Evolutionary conservation across 768 basidiomycete species (phyloP), one percentile per base, ranked within the genome.

Genomic region (Hortiboletus flavorubellus): DNA sequence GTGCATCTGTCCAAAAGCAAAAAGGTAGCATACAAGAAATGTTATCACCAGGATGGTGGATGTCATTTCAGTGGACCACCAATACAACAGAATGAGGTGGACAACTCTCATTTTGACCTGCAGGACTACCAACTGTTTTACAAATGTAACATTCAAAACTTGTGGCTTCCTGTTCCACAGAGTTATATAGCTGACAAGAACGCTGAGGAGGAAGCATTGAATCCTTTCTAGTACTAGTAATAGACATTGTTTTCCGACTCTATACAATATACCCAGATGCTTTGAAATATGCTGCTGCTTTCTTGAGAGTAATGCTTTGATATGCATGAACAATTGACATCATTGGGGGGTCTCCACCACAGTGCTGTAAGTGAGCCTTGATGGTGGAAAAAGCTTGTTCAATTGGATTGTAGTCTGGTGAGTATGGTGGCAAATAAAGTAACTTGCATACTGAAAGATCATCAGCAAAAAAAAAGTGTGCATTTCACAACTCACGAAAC

Each of bases 401-500:
- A 2, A 50, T 51, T 1, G 16, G 73, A 38, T 74, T 71, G 10
- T 52, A 56, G 10, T 56, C n/a, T 0, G 40, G 50, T 0, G 26
- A 56, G 44, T 52, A 58, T 0, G 70, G 70, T 0, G 67, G 68
- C 1, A 73, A 51, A 43, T 55, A 71, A 18, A 68, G 59, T 6
- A 70, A 64, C 9, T 61, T 64, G 33, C 62, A 69, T 0, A 61
- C 66, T 63, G 46, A 14, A 6, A 4, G 7, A 23, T 48, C 11
- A 53, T 21, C 2, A 21, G 21, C 21, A 21, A 21, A 21, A 21
- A 21, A 16, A 29, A 7, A 30, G 6, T 6, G 31, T 21, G 3
- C 16, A 5, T 21, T 21, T 8, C 14, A 0, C 1, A 21, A 46
- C 14, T 49, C n/a, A 69, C 52, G 5, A 55, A 64, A 44, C 59